Conservation (phyloP, 106 monocot species). For the Iris macrosiphon region DNA sequence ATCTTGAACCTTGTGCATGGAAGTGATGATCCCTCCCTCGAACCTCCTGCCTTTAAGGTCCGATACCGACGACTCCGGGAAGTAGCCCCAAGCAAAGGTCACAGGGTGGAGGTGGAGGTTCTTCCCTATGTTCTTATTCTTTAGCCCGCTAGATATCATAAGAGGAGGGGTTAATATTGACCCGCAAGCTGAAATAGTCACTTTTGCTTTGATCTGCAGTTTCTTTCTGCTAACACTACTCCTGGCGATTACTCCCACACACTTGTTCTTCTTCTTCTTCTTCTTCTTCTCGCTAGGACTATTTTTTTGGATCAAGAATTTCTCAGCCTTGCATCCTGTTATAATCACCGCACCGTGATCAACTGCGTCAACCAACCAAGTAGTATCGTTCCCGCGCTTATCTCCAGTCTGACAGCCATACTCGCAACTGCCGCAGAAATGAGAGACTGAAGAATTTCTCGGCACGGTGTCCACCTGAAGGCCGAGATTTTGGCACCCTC, state of each 20-base stretch:
- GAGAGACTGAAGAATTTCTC: conserved; percentile 49
- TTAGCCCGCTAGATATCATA: conserved; percentile 53
- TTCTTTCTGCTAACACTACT: conserved; percentile 16
- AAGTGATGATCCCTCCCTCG: conserved; percentile 68
- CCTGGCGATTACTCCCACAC: conserved; percentile 45
- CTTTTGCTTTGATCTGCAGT: conserved; percentile 46
- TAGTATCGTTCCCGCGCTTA: conserved; percentile 63
- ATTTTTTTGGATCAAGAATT: conserved; percentile 37
- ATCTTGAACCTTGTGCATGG: conserved; percentile 37
- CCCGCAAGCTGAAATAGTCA: conserved; percentile 62
- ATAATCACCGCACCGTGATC: conserved; percentile 53
- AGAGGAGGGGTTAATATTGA: conserved; percentile 66
- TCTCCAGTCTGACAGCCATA: conserved; percentile 60
- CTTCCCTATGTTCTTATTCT: conserved; percentile 68
- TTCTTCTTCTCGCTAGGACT: not conserved
- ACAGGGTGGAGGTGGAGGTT: conserved; percentile 81
- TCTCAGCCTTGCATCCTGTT: conserved; percentile 71
- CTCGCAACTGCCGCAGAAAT: conserved; percentile 71
- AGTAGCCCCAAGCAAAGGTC: conserved; percentile 72
- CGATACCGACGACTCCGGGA: conserved; percentile 41
- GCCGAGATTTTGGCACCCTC: conserved; percentile 74
- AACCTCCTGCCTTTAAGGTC: conserved; percentile 37
- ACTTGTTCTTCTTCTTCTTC: conserved; percentile 29
- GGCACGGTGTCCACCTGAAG: conserved; percentile 49
- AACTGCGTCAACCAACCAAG: conserved; percentile 80